Evolutionary conservation across 2,329 filamentous ascomycete genomes (phyloP).

Genomic region (Penicillium hesseltinei): DNA sequence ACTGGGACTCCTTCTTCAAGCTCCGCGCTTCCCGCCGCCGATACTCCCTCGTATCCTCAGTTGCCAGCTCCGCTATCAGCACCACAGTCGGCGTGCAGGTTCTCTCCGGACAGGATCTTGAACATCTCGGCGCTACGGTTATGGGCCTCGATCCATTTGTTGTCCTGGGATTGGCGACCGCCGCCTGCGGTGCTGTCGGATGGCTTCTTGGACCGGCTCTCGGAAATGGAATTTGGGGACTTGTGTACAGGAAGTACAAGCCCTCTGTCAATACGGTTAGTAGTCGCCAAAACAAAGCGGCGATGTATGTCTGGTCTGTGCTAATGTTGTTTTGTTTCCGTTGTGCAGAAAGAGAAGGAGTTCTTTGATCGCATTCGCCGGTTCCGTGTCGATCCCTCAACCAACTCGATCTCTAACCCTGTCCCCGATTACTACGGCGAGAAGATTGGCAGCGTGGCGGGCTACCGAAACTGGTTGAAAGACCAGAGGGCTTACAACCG

Average conservation of each 20-base stretch:
- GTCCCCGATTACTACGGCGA: conserved; percentile 98
- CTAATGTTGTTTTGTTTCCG: neutral
- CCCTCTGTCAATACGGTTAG: conserved; percentile 68
- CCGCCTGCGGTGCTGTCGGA: conserved; percentile 73
- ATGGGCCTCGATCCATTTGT: conserved; percentile 86
- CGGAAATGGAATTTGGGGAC: conserved; percentile 75
- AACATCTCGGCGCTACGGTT: conserved; percentile 61
- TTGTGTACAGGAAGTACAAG: conserved; percentile 69
- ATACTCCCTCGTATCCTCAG: conserved; percentile 76
- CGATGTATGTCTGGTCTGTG: neutral
- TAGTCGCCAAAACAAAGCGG: neutral
- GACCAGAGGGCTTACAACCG: conserved; percentile 96
- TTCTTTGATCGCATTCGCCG: conserved; percentile 91
- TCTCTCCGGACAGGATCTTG: conserved; percentile 69
- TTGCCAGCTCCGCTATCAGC: conserved; percentile 61
- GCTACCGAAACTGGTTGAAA: conserved; percentile 94
- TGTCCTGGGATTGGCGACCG: conserved; percentile 74
- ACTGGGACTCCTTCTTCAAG: conserved; percentile 92
- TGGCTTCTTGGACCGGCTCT: conserved; percentile 85
- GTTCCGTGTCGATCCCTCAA: conserved; percentile 85
- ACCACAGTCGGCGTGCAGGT: conserved; percentile 54
- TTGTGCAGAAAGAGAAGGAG: conserved; percentile 76
- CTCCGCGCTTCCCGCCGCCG: conserved; percentile 81
- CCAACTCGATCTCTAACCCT: conserved; percentile 86
- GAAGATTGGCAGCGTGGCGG: conserved; percentile 90